Evolutionary conservation across 352 stramenopile genomes (phyloP), one percentile per base, ranked within the genome.

Genomic region (Pythium apleroticum): DNA sequence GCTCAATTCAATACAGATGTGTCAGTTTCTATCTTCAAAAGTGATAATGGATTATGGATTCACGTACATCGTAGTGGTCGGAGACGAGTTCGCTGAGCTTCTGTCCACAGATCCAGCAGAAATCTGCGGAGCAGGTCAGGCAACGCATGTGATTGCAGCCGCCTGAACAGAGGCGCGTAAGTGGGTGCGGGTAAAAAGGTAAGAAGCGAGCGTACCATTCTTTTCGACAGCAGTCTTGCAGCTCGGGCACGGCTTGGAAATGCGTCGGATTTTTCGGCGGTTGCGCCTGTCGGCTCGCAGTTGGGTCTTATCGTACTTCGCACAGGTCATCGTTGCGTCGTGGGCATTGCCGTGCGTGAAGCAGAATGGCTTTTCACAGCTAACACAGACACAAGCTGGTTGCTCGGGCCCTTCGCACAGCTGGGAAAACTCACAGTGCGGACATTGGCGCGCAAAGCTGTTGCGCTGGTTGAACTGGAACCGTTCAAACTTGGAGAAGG

Each of bases 71-170:
- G 76, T 80, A 61, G 84, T 86, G 53, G 79, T 74, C 25, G 7
- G 57, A 63, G 28, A 63, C 39, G 9, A 76, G 73, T 53, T 75
- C 73, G 61, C 87, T 79, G 15, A 91, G 69, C 45, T 77, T 62
- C 65, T 68, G 27, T 31, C 66, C 64, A 49, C 81, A 91, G n/a
- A 89, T 63, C 81, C 79, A 91, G 67, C 81, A 91, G 56, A 89
- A 91, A 60, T 84, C 65, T 43, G 68, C 68, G 3, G 65, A 64
- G 67, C 81, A 90, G 8, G 65, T 73, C 11, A 73, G 57, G 52
- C 79, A 86, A 46, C 78, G 80, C 55, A 90, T 88, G 66, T 90
- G 81, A 54, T 90, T 90, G 59, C 81, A 90, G 6, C 81, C 81
- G 7, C 78, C 81, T 68, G 43, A 9, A 49, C 25, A 60, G 3